Conservation (phyloP, 2,329 filamentous ascomycete species). For the Colletotrichum chlorophyti region DNA sequence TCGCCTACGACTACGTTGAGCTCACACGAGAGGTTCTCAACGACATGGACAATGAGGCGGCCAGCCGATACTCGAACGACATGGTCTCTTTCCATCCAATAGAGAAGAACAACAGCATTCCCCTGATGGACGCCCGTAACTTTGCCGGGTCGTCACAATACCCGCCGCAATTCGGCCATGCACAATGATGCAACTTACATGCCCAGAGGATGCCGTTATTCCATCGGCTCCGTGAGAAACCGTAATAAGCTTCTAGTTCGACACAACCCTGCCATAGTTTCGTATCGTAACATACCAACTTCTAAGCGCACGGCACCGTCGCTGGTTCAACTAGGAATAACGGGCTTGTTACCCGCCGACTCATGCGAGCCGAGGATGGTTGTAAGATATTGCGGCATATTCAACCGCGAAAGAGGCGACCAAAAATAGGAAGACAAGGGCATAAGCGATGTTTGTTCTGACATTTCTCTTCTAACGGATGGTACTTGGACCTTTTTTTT, state of each 20-base stretch:
- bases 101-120: slow-evolving; percentile 58
- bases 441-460: too few species aligned
- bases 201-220: background rate
- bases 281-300: background rate
- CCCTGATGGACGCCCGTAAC: slow-evolving; percentile 51
- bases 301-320: background rate
- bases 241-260: background rate
- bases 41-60: slow-evolving; percentile 52
- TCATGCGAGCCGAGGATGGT: background rate
- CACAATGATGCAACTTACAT: slow-evolving; percentile 3
- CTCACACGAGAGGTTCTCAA: slow-evolving; percentile 66
- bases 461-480: too few species aligned
- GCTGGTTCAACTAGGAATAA: slow-evolving; percentile 5
- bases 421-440: too few species aligned
- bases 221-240: background rate
- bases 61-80: slow-evolving; percentile 51
- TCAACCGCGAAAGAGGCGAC: too few species aligned
- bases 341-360: too few species aligned
- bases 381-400: background rate
- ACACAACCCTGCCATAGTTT: background rate
- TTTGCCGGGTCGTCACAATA: slow-evolving; percentile 46
- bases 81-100: slow-evolving; percentile 47
- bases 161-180: slow-evolving; percentile 27
- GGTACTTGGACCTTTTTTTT: too few species aligned
- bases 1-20: slow-evolving; percentile 95